Base-by-base conservation (phyloP, 495 filamentous ascomycete genomes). In the Tuber microsphaerosporum region DNA sequence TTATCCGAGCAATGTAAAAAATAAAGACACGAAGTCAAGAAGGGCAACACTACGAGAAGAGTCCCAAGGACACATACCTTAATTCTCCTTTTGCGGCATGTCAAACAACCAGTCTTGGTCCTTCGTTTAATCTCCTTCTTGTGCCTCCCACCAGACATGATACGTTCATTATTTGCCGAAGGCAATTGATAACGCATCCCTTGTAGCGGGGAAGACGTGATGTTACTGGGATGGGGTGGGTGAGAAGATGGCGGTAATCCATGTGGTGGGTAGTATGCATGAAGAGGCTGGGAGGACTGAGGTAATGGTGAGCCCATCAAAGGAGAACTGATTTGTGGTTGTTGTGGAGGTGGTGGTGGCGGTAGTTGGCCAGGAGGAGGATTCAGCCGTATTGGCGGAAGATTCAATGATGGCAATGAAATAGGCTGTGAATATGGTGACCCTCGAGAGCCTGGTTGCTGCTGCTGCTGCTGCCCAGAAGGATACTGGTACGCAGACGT, bases 111-210 rank as follows among this genome's bases (percentile, higher is more conserved):
- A 7, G 95, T 97, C 87, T 99, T 99, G 65, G 95, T 99, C 81
- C 95, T 89, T 81, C 95, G 90, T 87, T 99, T 98, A 84, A 99
- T 97, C 86, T 99, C 95, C 88, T 98, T 97, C 86, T 97, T 98
- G 85, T 96, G 93, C 77, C 94, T 88, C 46, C 91, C 91, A 72
- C 92, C 90, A 43, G 90, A 91, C 85, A 97, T 86, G 79, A 93
- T 81, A 73, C 81, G 78, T 26, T 82, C 89, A 70, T 91, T 89
- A 76, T 88, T 86, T 74, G 85, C 85, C 72, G 88, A 86, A 48
- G 88, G 88, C 70, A 91, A 84, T 46, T 86, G 86, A 81, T 89
- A 92, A 82, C 87, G 90, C 85, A 89, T 86, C 83, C 79, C 86
- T 84, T 71, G 82, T 82, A 75, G 84, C 77, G 71, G 84, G 79